A percentile compares a stretch with the other conserved stretches of the same genome.
Evolutionary conservation across 805 yeast species (phyloP).

Genomic region (Wickerhamiella sergipiensis): DNA sequence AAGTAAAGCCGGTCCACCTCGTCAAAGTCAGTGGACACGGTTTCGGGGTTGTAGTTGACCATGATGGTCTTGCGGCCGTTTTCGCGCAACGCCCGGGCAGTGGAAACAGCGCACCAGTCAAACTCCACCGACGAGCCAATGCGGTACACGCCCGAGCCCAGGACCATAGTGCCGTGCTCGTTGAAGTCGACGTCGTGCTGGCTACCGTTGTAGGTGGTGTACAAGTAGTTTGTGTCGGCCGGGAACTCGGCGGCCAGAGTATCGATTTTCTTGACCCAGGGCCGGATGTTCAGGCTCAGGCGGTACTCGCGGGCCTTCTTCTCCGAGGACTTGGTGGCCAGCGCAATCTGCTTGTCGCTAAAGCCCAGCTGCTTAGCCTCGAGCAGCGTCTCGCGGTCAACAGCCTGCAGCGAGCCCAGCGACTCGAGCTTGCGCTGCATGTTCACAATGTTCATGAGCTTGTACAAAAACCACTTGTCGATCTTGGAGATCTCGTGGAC

Average conservation of each 20-base stretch:
- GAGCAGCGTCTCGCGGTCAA: constrained; percentile 40
- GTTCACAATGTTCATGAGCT: constrained; percentile 82
- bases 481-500: constrained; percentile 87
- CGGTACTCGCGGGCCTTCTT: constrained; percentile 71
- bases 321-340: constrained; percentile 61
- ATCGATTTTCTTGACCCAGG: constrained; percentile 93
- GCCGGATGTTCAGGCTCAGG: constrained; percentile 65
- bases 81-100: constrained; percentile 86
- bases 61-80: constrained; percentile 81
- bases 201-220: constrained; percentile 90
- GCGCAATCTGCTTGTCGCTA: constrained; percentile 85
- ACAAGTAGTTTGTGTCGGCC: constrained; percentile 87
- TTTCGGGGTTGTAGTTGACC: constrained; percentile 97
- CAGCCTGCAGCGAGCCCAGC: constrained; percentile 33
- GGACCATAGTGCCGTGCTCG: constrained; percentile 84
- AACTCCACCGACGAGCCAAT: constrained; percentile 97
- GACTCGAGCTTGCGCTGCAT: constrained; percentile 41
- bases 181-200: constrained; percentile 70
- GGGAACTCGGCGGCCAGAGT: constrained; percentile 99
- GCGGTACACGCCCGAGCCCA: constrained; percentile 98
- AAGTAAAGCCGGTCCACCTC: constrained; percentile 96
- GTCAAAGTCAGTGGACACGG: constrained; percentile 95
- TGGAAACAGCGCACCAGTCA: constrained; percentile 98
- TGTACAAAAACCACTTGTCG: constrained; percentile 91
- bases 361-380: constrained; percentile 90